These are phyloP conservation scores for Globisporangium emineosum DNA, from an alignment of 352 stramenopile genomes.

Conservation along the genomic window DNA sequence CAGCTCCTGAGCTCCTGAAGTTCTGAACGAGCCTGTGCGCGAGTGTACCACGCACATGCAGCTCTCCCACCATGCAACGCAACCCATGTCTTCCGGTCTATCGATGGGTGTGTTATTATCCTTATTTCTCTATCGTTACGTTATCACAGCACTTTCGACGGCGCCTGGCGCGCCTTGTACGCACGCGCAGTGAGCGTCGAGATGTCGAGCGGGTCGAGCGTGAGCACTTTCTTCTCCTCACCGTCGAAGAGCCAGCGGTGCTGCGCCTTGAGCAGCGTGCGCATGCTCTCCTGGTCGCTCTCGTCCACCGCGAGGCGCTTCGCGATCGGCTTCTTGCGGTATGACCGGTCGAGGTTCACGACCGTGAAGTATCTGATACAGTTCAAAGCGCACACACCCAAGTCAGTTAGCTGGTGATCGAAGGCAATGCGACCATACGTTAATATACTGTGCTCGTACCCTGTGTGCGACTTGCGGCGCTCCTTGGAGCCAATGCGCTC, in stretches of 20 bases:
- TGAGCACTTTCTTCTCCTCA: conserved; percentile 23
- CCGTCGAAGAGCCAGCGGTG: conserved; percentile 25
- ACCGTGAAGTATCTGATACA: conserved; percentile 23
- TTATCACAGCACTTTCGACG: conserved; percentile 16
- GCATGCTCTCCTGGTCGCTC: conserved; percentile 26
- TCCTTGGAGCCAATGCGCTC: conserved; percentile 22
- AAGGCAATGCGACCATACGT: background rate
- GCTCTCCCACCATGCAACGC: too few relatives aligned
- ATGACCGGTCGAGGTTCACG: conserved; percentile 25
- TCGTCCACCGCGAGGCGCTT: conserved; percentile 26
- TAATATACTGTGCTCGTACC: conserved; percentile 6
- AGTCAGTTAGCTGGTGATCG: background rate
- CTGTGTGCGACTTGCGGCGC: conserved; percentile 28
- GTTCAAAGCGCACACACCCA: background rate
- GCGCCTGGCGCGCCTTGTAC: conserved; percentile 5
- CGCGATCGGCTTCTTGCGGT: conserved; percentile 23
- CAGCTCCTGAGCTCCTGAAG: background rate
- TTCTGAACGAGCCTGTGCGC: background rate
- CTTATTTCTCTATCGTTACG: background rate
- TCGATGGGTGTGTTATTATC: background rate
- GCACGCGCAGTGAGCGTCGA: conserved; percentile 17
- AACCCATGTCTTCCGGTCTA: background rate
- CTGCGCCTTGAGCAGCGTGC: conserved; percentile 21
- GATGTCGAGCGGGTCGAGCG: conserved; percentile 20
- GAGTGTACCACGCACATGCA: background rate